A percentile compares a stretch with the other conserved stretches of the same genome.
Conservation (phyloP, 768 basidiomycete species). For the Crepidotus variabilis region DNA sequence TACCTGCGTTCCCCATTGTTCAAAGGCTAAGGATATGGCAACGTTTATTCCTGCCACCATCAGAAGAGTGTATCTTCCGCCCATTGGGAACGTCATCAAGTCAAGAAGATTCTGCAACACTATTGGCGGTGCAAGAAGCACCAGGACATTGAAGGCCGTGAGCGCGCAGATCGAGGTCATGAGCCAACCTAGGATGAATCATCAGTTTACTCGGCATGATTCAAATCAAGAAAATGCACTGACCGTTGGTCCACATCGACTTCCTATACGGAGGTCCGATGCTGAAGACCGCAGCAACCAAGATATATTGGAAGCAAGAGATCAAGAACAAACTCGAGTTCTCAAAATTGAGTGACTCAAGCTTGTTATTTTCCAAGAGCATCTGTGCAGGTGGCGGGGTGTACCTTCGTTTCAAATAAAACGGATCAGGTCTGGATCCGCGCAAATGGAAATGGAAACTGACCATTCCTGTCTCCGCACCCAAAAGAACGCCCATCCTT, state of each 20-base stretch:
- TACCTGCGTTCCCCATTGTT: slow-evolving; percentile 64
- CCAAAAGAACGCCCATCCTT: slow-evolving; percentile 89
- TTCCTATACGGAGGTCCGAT: slow-evolving; percentile 97
- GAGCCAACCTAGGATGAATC: slow-evolving; percentile 57
- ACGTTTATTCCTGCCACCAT: slow-evolving; percentile 68
- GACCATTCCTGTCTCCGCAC: slow-evolving; percentile 84
- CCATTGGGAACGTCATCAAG: slow-evolving; percentile 68
- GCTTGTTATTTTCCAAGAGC: slow-evolving; percentile 52
- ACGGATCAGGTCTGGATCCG: background rate
- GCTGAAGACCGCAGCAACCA: slow-evolving; percentile 95
- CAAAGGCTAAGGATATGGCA: slow-evolving; percentile 65
- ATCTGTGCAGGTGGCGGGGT: slow-evolving; percentile 52
- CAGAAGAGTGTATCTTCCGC: slow-evolving; percentile 70
- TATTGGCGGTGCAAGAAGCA: slow-evolving; percentile 70
- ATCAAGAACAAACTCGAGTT: slow-evolving; percentile 90
- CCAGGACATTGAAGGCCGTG: slow-evolving; percentile 68
- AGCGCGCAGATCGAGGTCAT: slow-evolving; percentile 73
- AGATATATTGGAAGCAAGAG: slow-evolving; percentile 98
- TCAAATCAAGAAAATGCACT: slow-evolving; percentile 15
- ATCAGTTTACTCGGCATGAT: slow-evolving; percentile 1
- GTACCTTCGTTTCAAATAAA: slow-evolving; percentile 53
- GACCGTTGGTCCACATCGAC: slow-evolving; percentile 94
- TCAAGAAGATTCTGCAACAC: slow-evolving; percentile 61
- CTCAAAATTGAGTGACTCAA: slow-evolving; percentile 86
- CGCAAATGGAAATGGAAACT: slow-evolving; percentile 10